phyloP scores from a whole-genome alignment of 148 eudicot species.

The Fallopia convolvulus region DNA sequence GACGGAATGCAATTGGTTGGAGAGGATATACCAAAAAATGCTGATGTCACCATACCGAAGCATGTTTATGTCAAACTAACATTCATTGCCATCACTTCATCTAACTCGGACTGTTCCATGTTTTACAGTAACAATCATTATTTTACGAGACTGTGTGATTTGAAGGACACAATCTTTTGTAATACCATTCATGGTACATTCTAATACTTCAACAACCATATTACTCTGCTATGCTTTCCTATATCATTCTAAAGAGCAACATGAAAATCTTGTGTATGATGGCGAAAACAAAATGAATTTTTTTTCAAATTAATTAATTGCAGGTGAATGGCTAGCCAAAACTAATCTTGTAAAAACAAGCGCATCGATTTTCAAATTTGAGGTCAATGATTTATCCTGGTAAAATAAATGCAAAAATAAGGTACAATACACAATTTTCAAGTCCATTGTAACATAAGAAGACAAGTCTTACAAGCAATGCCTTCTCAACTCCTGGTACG shows the following conservation, averaged over 20 bases:
- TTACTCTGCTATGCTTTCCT: background rate
- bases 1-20: too few species aligned
- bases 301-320: background rate
- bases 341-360: slow-evolving; percentile 83
- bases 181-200: too few species aligned
- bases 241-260: background rate
- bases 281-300: background rate
- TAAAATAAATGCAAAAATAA: slow-evolving; percentile 63
- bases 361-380: slow-evolving; percentile 51
- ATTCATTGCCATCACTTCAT: too few species aligned
- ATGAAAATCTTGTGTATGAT: background rate
- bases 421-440: slow-evolving; percentile 48
- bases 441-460: slow-evolving; percentile 4
- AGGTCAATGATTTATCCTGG: slow-evolving; percentile 60
- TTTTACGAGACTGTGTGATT: too few species aligned
- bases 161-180: too few species aligned
- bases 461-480: slow-evolving; percentile 60
- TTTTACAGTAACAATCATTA: too few species aligned
- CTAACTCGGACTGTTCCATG: too few species aligned
- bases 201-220: background rate
- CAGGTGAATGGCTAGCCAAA: slow-evolving; percentile 14
- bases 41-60: too few species aligned
- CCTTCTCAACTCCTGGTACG: too few species aligned
- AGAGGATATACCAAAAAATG: too few species aligned
- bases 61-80: too few species aligned